phyloP scores from a whole-genome alignment of 805 yeast genomes.

The Saitoella complicata region DNA sequence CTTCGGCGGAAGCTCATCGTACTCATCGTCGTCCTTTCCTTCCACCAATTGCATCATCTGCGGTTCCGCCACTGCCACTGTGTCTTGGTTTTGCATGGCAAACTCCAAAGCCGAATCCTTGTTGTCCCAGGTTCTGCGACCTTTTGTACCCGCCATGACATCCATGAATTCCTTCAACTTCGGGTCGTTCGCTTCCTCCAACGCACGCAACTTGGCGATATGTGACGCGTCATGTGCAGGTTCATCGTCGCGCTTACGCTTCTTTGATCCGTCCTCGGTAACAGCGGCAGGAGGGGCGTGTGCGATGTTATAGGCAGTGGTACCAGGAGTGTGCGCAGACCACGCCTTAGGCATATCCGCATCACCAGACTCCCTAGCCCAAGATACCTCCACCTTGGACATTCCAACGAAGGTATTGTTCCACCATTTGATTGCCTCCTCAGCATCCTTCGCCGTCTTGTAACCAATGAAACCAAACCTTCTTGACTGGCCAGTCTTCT shows the following conservation, averaged over 20 bases:
- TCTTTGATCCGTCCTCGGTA: neutral
- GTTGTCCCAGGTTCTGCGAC: constrained; percentile 60
- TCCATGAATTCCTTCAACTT: constrained; percentile 67
- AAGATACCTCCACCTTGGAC: constrained; percentile 54
- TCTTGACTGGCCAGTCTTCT: constrained; percentile 65
- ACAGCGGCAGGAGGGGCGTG: too few species aligned
- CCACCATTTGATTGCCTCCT: constrained; percentile 57
- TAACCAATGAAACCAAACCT: constrained; percentile 89
- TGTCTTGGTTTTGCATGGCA: neutral
- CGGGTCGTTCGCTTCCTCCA: constrained; percentile 29
- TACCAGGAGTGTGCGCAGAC: too few species aligned
- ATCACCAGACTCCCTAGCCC: constrained; percentile 43
- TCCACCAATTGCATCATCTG: neutral
- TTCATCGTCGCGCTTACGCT: constrained; percentile 29
- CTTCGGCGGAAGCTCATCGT: constrained; percentile 12
- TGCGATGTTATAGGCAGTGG: too few species aligned
- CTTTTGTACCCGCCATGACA: constrained; percentile 61
- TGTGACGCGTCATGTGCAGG: neutral
- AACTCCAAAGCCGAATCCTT: constrained; percentile 21
- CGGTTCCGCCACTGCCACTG: too few species aligned
- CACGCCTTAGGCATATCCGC: constrained; percentile 1
- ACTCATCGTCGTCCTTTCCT: constrained; percentile 17
- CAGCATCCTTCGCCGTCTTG: constrained; percentile 57
- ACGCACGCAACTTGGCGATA: too few species aligned
- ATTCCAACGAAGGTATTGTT: constrained; percentile 72